Evolutionary conservation across 352 stramenopile genomes (phyloP).

Genomic region (Globisporangium perplexum): DNA sequence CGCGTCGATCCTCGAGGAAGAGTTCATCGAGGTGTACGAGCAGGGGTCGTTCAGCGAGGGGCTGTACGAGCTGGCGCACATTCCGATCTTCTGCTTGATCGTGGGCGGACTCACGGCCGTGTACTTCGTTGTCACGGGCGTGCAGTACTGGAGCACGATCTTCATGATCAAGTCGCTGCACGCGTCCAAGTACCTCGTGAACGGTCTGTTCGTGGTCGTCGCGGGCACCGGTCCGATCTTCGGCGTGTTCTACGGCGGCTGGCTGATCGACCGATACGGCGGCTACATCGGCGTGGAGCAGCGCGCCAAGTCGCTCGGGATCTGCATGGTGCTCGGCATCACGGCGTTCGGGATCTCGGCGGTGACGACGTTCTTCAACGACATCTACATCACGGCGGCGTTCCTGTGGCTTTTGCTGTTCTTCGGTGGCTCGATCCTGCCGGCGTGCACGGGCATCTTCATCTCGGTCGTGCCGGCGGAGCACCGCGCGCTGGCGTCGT

Average conservation of each 20-base stretch:
- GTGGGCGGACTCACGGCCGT: constrained; percentile 72
- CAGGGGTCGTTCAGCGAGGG: constrained; percentile 63
- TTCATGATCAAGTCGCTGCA: constrained; percentile 87
- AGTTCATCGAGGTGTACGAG: constrained; percentile 68
- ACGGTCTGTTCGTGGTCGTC: constrained; percentile 76
- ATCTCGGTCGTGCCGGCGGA: constrained; percentile 75
- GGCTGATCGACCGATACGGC: constrained; percentile 69
- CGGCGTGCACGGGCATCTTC: constrained; percentile 81
- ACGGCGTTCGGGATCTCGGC: constrained; percentile 60
- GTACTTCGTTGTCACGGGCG: constrained; percentile 83
- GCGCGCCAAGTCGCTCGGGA: constrained; percentile 63
- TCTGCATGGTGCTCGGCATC: constrained; percentile 71
- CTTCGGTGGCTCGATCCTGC: constrained; percentile 75
- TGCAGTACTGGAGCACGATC: constrained; percentile 87
- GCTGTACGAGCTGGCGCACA: constrained; percentile 51
- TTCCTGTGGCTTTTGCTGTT: constrained; percentile 82
- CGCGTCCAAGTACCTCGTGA: constrained; percentile 78
- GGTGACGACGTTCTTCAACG: constrained; percentile 72
- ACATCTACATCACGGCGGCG: constrained; percentile 64
- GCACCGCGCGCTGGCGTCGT: constrained; percentile 70
- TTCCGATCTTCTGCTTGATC: constrained; percentile 75
- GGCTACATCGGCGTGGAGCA: constrained; percentile 77
- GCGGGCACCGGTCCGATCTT: constrained; percentile 75
- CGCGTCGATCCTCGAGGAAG: constrained; percentile 62
- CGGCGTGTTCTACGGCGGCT: constrained; percentile 77